Percentiles rank a stretch among this genome's conserved stretches.
Evolutionary conservation across 2,329 filamentous ascomycete species (phyloP).

Genomic region (Triangularia setosa): DNA sequence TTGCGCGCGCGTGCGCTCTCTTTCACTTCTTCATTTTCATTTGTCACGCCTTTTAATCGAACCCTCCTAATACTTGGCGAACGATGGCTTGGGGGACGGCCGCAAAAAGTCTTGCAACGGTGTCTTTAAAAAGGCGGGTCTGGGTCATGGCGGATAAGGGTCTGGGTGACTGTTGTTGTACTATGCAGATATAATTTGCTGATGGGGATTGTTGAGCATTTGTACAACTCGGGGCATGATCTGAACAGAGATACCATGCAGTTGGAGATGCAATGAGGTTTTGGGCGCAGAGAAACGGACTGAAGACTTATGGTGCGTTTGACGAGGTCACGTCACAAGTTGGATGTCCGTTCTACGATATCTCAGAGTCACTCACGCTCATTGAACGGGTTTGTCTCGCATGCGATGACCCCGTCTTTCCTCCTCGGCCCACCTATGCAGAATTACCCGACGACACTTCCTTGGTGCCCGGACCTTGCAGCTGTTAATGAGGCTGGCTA

Average conservation of each 20-base stretch:
- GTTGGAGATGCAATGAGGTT: constrained; percentile 14
- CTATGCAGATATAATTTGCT: constrained; percentile 25
- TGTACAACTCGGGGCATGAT: constrained; percentile 14
- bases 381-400: neutral
- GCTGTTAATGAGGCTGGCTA: neutral
- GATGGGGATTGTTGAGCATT: constrained; percentile 15
- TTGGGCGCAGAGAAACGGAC: constrained; percentile 4
- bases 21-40: constrained; percentile 42
- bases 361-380: neutral
- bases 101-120: constrained; percentile 20
- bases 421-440: neutral
- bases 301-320: constrained; percentile 3
- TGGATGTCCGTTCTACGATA: constrained; percentile 2
- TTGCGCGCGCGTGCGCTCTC: constrained; percentile 44
- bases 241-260: constrained; percentile 16
- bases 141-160: neutral
- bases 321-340: constrained; percentile 4
- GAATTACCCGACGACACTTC: neutral
- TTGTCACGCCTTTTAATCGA: constrained; percentile 43
- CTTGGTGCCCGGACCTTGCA: neutral
- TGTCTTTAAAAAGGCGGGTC: constrained; percentile 14
- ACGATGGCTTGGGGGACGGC: constrained; percentile 29
- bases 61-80: constrained; percentile 40
- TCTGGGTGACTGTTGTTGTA: constrained; percentile 19
- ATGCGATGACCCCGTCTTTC: neutral